These are phyloP conservation scores for Circinella minor DNA, from an alignment of 371 early-diverging fungal genomes.

Conservation along the genomic window DNA sequence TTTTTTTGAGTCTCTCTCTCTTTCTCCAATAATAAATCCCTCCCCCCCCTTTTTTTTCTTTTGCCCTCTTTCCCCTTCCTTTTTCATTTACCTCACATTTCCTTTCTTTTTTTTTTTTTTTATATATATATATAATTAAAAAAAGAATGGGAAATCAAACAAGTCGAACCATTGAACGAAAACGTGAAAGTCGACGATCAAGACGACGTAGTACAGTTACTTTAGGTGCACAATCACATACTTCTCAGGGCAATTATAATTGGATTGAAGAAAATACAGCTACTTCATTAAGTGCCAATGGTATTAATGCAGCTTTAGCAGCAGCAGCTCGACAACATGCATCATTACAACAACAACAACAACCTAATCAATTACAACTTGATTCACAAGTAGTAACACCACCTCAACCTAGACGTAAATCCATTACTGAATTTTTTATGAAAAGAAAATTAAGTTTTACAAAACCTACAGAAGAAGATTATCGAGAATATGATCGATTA, in stretches of 20 bases:
- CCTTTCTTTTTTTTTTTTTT: background rate
- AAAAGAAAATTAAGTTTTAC: constrained; percentile 43
- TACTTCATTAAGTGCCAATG: constrained; percentile 26
- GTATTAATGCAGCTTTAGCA: constrained; percentile 27
- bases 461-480: constrained; percentile 33
- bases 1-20: background rate
- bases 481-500: constrained; percentile 46
- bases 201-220: constrained; percentile 46
- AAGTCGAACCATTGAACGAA: constrained; percentile 35
- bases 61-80: too few relatives aligned
- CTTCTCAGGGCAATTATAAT: constrained; percentile 43
- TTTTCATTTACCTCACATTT: too few relatives aligned
- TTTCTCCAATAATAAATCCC: too few relatives aligned
- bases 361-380: constrained; percentile 1
- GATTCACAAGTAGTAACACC: too few relatives aligned
- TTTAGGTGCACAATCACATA: constrained; percentile 31
- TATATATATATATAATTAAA: background rate
- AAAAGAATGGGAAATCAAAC: constrained; percentile 55
- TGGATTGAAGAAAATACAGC: constrained; percentile 46
- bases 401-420: constrained; percentile 40
- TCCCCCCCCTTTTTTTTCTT: too few relatives aligned
- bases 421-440: constrained; percentile 52
- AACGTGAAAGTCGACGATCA: constrained; percentile 28
- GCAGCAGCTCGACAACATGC: constrained; percentile 17
- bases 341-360: background rate